phyloP scores from a whole-genome alignment of 352 stramenopile genomes.

The Globisporangium sylvaticum region DNA sequence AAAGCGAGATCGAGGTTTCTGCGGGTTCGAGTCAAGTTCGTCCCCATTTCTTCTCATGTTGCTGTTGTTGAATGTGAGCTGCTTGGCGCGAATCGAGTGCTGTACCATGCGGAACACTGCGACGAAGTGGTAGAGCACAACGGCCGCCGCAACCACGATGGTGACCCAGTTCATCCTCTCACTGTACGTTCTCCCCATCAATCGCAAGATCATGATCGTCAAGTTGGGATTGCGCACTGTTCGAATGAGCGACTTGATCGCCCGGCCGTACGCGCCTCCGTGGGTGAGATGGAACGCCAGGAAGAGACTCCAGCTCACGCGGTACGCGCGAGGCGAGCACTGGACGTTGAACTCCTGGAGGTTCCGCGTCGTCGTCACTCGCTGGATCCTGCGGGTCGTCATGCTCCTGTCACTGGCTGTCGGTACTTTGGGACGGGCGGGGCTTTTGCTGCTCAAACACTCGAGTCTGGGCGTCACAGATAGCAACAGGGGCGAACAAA shows the following conservation, averaged over 20 bases:
- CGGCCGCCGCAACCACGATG: neutral
- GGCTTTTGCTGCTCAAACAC: neutral
- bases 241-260: neutral
- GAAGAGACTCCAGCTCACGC: neutral
- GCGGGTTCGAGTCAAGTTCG: neutral
- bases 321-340: neutral
- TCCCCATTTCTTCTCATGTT: neutral
- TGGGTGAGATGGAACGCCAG: neutral
- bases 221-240: neutral
- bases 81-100: neutral
- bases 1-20: neutral
- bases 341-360: constrained; percentile 1
- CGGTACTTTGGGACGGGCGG: neutral
- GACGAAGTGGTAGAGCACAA: neutral
- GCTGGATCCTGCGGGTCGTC: neutral
- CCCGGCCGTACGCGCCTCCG: neutral
- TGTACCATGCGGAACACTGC: neutral
- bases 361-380: neutral
- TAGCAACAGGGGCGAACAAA: neutral
- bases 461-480: neutral
- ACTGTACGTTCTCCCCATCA: neutral
- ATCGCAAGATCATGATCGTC: neutral
- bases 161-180: neutral
- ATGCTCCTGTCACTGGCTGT: neutral
- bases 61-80: neutral